Evolutionary conservation across 805 yeast species (phyloP).

Genomic region (Wickerhamomyces bisporus): DNA sequence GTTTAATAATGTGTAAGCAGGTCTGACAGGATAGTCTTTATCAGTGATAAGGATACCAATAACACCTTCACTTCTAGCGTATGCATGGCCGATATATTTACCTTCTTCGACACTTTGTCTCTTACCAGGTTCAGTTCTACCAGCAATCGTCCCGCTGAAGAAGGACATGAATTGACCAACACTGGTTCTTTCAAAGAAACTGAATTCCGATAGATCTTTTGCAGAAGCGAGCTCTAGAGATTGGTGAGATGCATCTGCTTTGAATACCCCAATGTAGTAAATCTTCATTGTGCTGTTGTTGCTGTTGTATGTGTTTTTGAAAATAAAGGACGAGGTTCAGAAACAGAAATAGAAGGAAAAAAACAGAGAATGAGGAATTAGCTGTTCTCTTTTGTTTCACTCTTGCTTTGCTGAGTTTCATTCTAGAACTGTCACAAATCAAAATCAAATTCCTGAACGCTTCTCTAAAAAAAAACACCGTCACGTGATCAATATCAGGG

Average conservation of each 20-base stretch:
- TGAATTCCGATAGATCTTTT: constrained; percentile 77
- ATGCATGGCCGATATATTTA: constrained; percentile 85
- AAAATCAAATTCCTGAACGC: no score
- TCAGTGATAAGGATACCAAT: constrained; percentile 92
- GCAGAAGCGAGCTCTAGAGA: constrained; percentile 76
- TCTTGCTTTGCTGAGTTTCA: no score
- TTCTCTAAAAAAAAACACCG: no score
- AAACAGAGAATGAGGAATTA: no score
- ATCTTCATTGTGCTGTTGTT: constrained; percentile 61
- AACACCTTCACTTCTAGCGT: constrained; percentile 82
- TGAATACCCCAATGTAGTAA: constrained; percentile 82
- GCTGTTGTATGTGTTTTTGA: no score
- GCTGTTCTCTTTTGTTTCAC: no score
- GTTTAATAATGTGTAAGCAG: constrained; percentile 89
- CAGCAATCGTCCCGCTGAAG: constrained; percentile 85
- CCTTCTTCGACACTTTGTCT: constrained; percentile 91
- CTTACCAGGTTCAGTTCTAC: constrained; percentile 83
- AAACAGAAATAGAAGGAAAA: no score
- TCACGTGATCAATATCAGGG: no score
- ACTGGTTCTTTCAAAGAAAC: constrained; percentile 78
- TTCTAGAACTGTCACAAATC: no score
- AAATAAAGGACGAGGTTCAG: no score
- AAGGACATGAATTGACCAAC: constrained; percentile 94
- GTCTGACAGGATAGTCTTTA: constrained; percentile 94
- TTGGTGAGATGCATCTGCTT: constrained; percentile 50